phyloP scores from a whole-genome alignment of 2,329 filamentous ascomycete species.

The Hymenoscyphus fructigenus region DNA sequence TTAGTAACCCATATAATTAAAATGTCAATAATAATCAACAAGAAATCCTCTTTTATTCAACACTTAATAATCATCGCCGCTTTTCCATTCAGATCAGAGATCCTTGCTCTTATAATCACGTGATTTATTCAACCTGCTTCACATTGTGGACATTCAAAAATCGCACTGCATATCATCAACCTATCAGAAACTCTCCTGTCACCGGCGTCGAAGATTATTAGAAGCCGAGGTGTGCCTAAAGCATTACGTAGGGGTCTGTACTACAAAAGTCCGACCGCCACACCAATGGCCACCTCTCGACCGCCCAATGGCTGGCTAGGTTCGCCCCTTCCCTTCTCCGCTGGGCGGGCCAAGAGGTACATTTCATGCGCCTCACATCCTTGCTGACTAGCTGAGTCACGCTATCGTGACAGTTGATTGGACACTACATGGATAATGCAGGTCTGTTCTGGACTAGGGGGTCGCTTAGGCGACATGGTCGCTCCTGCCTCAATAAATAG shows the following conservation, averaged over 20 bases:
- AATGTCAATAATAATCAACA: too few species aligned
- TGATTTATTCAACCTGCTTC: too few species aligned
- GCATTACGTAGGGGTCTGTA: not conserved
- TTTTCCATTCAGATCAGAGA: too few species aligned
- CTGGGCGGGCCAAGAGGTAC: not conserved
- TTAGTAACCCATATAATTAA: too few species aligned
- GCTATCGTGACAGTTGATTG: not conserved
- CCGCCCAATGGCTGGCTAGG: not conserved
- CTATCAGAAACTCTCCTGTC: not conserved
- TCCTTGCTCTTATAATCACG: too few species aligned
- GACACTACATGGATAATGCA: not conserved
- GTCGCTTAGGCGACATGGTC: conserved; percentile 2
- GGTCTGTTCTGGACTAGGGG: not conserved
- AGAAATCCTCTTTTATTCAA: too few species aligned
- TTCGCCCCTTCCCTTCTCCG: not conserved
- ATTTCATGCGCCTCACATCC: conserved; percentile 3
- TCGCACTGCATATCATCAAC: not conserved
- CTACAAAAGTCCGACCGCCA: not conserved
- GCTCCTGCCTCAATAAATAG: conserved; percentile 4
- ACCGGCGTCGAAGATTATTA: not conserved
- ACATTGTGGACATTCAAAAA: not conserved
- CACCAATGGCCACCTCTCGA: not conserved
- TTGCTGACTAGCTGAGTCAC: not conserved
- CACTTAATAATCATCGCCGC: too few species aligned
- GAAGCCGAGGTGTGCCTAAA: not conserved